These are phyloP conservation scores for Ascochyta clinopodiicola DNA, from an alignment of 2,329 filamentous ascomycete species.

Conservation along the genomic window DNA sequence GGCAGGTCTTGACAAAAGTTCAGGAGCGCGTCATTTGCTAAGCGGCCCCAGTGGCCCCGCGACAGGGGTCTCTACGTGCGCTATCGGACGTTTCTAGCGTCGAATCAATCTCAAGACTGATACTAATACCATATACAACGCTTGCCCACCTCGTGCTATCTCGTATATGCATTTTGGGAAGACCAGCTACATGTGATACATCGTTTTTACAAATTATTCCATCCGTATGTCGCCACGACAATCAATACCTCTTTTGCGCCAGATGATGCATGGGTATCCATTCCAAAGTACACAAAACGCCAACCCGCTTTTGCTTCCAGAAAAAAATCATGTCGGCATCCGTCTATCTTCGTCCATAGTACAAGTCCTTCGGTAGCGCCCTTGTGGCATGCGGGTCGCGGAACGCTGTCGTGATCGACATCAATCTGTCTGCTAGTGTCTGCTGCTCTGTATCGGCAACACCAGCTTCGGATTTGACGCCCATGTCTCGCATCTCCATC, in stretches of 20 bases:
- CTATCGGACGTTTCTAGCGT: slow-evolving; percentile 15
- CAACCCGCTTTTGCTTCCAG: background rate
- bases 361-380: slow-evolving; percentile 17
- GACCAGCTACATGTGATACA: background rate
- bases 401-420: slow-evolving; percentile 41
- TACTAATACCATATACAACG: background rate
- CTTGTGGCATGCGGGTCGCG: slow-evolving; percentile 32
- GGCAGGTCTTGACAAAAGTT: slow-evolving; percentile 23
- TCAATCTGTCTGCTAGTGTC: slow-evolving; percentile 49
- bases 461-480: slow-evolving; percentile 39
- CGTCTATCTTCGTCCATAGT: slow-evolving; percentile 22
- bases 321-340: background rate
- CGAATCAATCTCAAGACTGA: no score
- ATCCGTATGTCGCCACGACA: no score
- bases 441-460: slow-evolving; percentile 49
- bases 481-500: slow-evolving; percentile 43
- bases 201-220: no score
- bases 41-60: slow-evolving; percentile 21
- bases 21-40: slow-evolving; percentile 32
- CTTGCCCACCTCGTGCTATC: background rate
- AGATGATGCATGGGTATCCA: slow-evolving; percentile 20
- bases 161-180: slow-evolving; percentile 1
- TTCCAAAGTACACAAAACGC: slow-evolving; percentile 11
- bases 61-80: slow-evolving; percentile 18
- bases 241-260: background rate